Evolutionary conservation across 495 filamentous ascomycete genomes (phyloP), one percentile per base, ranked within the genome.

Genomic region (Clohesyomyces aquaticus): DNA sequence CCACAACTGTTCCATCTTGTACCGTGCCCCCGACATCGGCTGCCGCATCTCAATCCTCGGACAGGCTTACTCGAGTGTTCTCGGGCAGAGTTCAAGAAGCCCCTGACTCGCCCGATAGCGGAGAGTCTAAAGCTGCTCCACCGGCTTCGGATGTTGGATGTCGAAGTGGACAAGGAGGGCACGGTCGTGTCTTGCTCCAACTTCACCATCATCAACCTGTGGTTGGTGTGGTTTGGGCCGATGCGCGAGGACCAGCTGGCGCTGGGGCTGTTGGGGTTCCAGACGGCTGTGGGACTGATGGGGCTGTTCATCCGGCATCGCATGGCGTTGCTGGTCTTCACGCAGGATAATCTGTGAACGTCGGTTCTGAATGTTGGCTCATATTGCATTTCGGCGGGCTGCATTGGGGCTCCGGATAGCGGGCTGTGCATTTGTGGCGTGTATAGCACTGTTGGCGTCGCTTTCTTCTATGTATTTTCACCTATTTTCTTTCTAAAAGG

Each of bases 181-280:
- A 73, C 81, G 65, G 90, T 97, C 67, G 77, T 83, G 4, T 88
- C 95, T 73, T 93, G 85, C 12, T 88, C 83, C n/a, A 98, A 98
- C 68, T 79, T 98, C 54, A 98, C 94, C 0, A 82, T 98, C 18
- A 74, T 98, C 59, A 98, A 98, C 71, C 81, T 98, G 45, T 98
- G 93, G 94, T 76, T 98, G 50, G 90, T 98, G 25, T 96, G 91
- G 91, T 87, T 91, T 76, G 94, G 94, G 0, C 94, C 95, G 0
- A 86, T 93, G 85, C 83, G 87, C 55, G 94, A 98, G 72, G 89
- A 96, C 74, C 80, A 84, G 38, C 79, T 98, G 16, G 90, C 91
- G 11, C 77, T 85, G 65, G 90, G 89, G 70, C 81, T 98, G 57
- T 79, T 91, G 45, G 77, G 68, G 25, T 80, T 96, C 76, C 94